Percentiles rank a stretch among this genome's conserved stretches.
phyloP scores from a whole-genome alignment of 441 rosid genomes.

The Aleurites moluccanus region DNA sequence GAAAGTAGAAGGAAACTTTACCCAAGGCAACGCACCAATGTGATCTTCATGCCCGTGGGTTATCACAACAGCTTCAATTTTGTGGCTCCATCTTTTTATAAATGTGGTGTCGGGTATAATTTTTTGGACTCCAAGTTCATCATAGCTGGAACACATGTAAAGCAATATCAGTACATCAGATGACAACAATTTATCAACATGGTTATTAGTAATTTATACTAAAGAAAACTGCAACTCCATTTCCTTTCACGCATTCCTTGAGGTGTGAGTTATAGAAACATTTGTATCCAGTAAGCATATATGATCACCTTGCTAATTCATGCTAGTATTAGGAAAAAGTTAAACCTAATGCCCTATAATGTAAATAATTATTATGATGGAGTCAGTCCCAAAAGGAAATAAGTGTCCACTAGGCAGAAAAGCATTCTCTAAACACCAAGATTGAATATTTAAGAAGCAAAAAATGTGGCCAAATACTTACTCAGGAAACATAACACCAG shows the following conservation, averaged over 20 bases:
- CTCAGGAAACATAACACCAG: constrained; percentile 99
- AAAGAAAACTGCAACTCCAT: constrained; percentile 8
- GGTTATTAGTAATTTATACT: neutral
- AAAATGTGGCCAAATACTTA: constrained; percentile 37
- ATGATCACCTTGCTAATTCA: neutral
- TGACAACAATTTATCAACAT: constrained; percentile 6
- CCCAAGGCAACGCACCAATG: constrained; percentile 99
- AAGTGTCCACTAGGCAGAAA: neutral
- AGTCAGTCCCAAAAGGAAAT: neutral
- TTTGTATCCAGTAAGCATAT: neutral
- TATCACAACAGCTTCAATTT: constrained; percentile 94
- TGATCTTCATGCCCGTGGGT: constrained; percentile 99
- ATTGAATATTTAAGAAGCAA: constrained; percentile 1
- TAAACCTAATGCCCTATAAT: neutral
- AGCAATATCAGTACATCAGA: constrained; percentile 23
- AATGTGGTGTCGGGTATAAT: constrained; percentile 93
- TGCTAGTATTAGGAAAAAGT: neutral
- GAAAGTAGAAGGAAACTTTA: constrained; percentile 60
- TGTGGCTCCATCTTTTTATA: constrained; percentile 91
- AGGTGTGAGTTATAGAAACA: neutral
- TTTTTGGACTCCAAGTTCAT: constrained; percentile 93
- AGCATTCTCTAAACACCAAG: constrained; percentile 10
- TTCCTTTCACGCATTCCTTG: neutral
- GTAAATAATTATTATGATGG: neutral
- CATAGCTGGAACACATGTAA: constrained; percentile 53